These are phyloP conservation scores for Akanthomyces dipterigenus DNA, from an alignment of 2,329 filamentous ascomycete genomes.

Conservation along the genomic window DNA sequence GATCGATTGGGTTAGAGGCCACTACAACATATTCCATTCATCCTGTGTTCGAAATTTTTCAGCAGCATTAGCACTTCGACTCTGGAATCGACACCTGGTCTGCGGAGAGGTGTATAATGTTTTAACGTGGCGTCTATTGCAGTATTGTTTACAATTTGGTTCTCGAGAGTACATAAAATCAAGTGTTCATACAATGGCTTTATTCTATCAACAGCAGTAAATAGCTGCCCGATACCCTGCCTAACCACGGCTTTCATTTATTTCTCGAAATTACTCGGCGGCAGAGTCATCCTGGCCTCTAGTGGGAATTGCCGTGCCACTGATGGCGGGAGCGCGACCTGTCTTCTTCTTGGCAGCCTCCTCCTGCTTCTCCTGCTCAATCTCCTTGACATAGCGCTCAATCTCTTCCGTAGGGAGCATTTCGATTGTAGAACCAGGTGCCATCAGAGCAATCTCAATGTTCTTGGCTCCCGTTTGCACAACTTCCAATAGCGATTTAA, in stretches of 20 bases:
- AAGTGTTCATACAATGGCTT: constrained; percentile 19
- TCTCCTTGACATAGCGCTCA: constrained; percentile 95
- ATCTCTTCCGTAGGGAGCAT: constrained; percentile 95
- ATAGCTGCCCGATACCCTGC: constrained; percentile 18
- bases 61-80: background rate
- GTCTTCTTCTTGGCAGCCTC: constrained; percentile 97
- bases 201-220: constrained; percentile 17
- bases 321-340: constrained; percentile 62
- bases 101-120: background rate
- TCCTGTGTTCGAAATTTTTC: background rate
- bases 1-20: constrained; percentile 63
- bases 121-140: background rate
- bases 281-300: constrained; percentile 41
- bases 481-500: constrained; percentile 96
- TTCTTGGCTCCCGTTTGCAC: constrained; percentile 99
- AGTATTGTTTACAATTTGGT: background rate
- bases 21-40: background rate
- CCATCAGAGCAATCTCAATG: constrained; percentile 98
- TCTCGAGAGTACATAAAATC: background rate
- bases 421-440: constrained; percentile 82
- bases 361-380: constrained; percentile 98
- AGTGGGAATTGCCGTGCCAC: constrained; percentile 68
- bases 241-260: constrained; percentile 13
- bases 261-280: constrained; percentile 23
- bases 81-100: background rate